Evolutionary conservation across 495 filamentous ascomycete genomes (phyloP).

Genomic region (Hypoxylon perforatum): DNA sequence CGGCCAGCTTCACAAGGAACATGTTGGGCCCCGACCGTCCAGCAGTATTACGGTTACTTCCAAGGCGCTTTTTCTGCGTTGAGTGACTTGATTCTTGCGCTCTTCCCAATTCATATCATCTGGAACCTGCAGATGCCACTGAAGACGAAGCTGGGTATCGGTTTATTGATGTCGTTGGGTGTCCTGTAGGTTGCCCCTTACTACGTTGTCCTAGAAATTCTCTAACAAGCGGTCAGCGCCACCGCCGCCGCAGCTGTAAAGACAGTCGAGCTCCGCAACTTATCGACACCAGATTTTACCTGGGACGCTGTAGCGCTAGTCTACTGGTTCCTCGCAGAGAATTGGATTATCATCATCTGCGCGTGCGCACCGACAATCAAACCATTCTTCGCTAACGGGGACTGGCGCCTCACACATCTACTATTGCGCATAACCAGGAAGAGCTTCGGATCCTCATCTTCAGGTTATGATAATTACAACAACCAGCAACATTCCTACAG

Average conservation of each 20-base stretch:
- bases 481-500: background rate
- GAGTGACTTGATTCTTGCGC: background rate
- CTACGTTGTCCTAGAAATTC: background rate
- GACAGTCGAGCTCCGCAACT: background rate
- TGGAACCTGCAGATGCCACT: constrained; percentile 2
- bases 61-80: background rate
- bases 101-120: background rate
- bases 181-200: background rate
- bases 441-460: background rate
- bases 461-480: background rate
- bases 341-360: constrained; percentile 4
- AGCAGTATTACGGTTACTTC: background rate
- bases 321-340: background rate
- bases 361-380: background rate
- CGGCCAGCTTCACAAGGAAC: background rate
- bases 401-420: background rate
- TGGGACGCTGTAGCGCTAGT: background rate
- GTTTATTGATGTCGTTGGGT: background rate
- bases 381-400: background rate
- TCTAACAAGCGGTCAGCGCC: background rate
- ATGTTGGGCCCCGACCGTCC: background rate
- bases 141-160: background rate
- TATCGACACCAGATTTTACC: background rate
- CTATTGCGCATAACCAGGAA: background rate
- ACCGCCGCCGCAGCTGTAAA: background rate